Evolutionary conservation across 139 green algal species (phyloP).

Genomic region (Axilococcus clingmanii): DNA sequence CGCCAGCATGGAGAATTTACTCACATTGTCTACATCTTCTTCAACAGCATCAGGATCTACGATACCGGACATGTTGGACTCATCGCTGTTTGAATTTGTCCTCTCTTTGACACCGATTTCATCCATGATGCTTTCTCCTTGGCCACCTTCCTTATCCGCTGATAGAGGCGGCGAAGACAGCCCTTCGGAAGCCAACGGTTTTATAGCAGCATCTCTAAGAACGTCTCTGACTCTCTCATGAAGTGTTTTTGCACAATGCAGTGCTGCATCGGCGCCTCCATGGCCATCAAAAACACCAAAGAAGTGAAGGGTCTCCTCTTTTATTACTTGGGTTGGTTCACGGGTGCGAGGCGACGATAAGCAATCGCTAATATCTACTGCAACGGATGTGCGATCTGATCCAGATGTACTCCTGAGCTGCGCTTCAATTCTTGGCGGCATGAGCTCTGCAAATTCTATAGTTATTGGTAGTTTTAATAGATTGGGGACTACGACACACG

Average conservation of each 20-base stretch:
- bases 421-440: slow-evolving; percentile 37
- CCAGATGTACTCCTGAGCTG: slow-evolving; percentile 22
- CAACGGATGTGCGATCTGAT: not conserved
- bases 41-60: not conserved
- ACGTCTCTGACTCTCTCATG: slow-evolving; percentile 45
- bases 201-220: slow-evolving; percentile 2
- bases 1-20: slow-evolving; percentile 1
- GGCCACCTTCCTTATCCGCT: not conserved
- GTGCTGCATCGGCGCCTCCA: slow-evolving; percentile 53
- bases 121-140: no score
- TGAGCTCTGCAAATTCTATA: slow-evolving; percentile 18
- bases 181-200: not conserved
- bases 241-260: slow-evolving; percentile 52
- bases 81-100: not conserved
- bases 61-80: not conserved
- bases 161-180: not conserved
- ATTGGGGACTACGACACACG: slow-evolving; percentile 51
- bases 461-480: slow-evolving; percentile 37
- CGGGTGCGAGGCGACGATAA: not conserved
- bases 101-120: not conserved
- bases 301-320: slow-evolving; percentile 52
- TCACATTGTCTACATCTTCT: not conserved
- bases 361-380: not conserved
- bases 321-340: not conserved
- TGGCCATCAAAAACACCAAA: slow-evolving; percentile 81